These are phyloP conservation scores for Acer campestre DNA, from an alignment of 345 rosid genomes.

Conservation along the genomic window DNA sequence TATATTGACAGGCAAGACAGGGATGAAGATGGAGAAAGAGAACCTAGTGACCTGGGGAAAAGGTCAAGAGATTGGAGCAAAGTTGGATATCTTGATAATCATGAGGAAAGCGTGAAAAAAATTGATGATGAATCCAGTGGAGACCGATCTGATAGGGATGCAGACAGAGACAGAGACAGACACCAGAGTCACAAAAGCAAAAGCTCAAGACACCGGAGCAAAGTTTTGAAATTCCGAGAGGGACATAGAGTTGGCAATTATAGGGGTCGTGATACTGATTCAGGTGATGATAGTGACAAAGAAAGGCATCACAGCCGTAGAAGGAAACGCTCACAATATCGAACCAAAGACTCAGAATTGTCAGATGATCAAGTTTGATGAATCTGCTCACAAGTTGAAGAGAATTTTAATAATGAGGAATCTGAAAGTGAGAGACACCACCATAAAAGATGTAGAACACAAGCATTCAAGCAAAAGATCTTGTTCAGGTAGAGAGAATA, in stretches of 20 bases:
- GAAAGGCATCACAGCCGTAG: slow-evolving; percentile 25
- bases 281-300: slow-evolving; percentile 11
- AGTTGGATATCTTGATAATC: slow-evolving; percentile 29
- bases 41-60: neutral
- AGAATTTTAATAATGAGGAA: neutral
- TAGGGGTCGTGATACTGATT: slow-evolving; percentile 20
- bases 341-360: slow-evolving; percentile 12
- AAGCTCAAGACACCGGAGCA: no score
- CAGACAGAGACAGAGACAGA: slow-evolving; percentile 25
- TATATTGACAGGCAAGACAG: slow-evolving; percentile 17
- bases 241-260: slow-evolving; percentile 16
- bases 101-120: slow-evolving; percentile 18
- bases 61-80: slow-evolving; percentile 33
- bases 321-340: slow-evolving; percentile 26
- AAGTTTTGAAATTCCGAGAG: neutral
- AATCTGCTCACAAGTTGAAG: slow-evolving; percentile 17
- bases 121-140: slow-evolving; percentile 10
- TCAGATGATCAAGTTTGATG: slow-evolving; percentile 17
- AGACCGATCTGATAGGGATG: slow-evolving; percentile 27
- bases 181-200: slow-evolving; percentile 3
- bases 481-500: slow-evolving; percentile 17
- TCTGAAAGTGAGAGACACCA: slow-evolving; percentile 19
- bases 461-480: slow-evolving; percentile 13
- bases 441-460: neutral
- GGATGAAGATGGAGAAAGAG: slow-evolving; percentile 27